Evolutionary conservation across 2,329 filamentous ascomycete genomes (phyloP).

Genomic region (Corinectria fuckeliana): DNA sequence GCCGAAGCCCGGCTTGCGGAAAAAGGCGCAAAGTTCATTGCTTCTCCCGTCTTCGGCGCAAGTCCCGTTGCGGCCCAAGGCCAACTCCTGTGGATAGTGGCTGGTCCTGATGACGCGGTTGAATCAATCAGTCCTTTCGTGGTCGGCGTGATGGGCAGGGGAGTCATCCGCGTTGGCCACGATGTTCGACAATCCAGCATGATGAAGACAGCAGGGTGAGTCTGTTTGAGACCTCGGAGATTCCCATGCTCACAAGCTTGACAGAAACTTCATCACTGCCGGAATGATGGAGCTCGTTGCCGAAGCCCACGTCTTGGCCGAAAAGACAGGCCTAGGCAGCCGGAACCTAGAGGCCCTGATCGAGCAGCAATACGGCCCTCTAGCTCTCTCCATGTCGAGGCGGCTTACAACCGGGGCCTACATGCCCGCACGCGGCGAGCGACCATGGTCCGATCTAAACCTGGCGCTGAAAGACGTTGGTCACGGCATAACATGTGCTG

Average conservation of each 20-base stretch:
- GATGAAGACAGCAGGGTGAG: constrained; percentile 55
- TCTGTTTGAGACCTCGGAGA: fast-evolving
- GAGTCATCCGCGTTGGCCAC: constrained; percentile 50
- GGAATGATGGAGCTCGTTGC: constrained; percentile 56
- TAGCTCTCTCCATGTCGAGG: constrained; percentile 46
- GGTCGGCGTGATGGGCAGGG: constrained; percentile 49
- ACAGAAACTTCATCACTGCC: constrained; percentile 56
- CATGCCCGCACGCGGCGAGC: constrained; percentile 41
- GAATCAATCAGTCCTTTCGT: constrained; percentile 47
- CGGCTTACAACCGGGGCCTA: constrained; percentile 48
- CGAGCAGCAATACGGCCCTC: constrained; percentile 47
- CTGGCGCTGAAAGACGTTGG: constrained; percentile 60
- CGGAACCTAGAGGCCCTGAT: constrained; percentile 51
- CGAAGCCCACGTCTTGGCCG: constrained; percentile 57
- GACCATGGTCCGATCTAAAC: constrained; percentile 55
- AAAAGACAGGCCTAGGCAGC: constrained; percentile 50
- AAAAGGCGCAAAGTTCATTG: constrained; percentile 47
- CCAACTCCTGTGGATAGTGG: constrained; percentile 53
- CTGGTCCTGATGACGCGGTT: constrained; percentile 48
- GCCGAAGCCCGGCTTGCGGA: constrained; percentile 38
- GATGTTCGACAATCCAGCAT: constrained; percentile 52
- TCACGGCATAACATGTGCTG: constrained; percentile 53
- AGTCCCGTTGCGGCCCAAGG: constrained; percentile 55
- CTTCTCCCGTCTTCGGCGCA: constrained; percentile 58
- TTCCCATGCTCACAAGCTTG: neutral